A percentile compares a stretch with the other conserved stretches of the same genome.
These are phyloP conservation scores for Colletotrichum liaoningense DNA, from an alignment of 2,329 filamentous ascomycete genomes.

Conservation along the genomic window DNA sequence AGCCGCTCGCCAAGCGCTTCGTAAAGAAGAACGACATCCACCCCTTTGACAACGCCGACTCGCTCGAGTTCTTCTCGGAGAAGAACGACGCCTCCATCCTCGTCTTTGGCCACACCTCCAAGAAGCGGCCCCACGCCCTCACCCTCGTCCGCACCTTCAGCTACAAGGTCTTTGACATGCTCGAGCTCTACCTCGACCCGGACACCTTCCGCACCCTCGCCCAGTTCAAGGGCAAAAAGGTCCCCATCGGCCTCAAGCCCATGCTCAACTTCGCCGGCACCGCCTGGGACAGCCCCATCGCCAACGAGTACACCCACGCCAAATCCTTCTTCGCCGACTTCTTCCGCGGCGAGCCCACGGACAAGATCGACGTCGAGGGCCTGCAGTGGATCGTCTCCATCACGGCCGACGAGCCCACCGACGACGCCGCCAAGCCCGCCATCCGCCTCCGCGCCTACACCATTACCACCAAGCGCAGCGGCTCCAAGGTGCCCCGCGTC, in stretches of 20 bases:
- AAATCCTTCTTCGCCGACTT: constrained; percentile 92
- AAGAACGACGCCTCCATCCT: constrained; percentile 95
- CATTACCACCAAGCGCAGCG: constrained; percentile 86
- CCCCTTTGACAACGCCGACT: constrained; percentile 90
- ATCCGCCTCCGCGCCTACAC: constrained; percentile 84
- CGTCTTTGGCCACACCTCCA: constrained; percentile 85
- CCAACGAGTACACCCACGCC: constrained; percentile 83
- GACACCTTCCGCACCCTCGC: constrained; percentile 75
- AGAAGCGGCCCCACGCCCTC: constrained; percentile 94
- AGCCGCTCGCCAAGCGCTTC: constrained; percentile 88
- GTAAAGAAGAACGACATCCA: constrained; percentile 97
- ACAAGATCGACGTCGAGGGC: constrained; percentile 93
- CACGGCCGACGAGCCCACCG: constrained; percentile 73
- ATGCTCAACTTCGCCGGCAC: constrained; percentile 92
- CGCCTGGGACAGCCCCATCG: constrained; percentile 84
- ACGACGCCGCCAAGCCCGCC: constrained; percentile 61
- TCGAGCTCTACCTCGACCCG: constrained; percentile 86
- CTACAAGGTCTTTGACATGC: constrained; percentile 92
- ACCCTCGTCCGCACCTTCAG: constrained; percentile 87
- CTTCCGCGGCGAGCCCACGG: constrained; percentile 80
- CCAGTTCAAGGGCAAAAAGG: constrained; percentile 82
- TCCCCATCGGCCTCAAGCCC: constrained; percentile 85
- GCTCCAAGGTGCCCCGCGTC: constrained; percentile 87
- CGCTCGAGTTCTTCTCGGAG: constrained; percentile 93
- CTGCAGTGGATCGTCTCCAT: constrained; percentile 91